phyloP scores from a whole-genome alignment of 495 filamentous ascomycete species.

The Penicillium soppii region DNA sequence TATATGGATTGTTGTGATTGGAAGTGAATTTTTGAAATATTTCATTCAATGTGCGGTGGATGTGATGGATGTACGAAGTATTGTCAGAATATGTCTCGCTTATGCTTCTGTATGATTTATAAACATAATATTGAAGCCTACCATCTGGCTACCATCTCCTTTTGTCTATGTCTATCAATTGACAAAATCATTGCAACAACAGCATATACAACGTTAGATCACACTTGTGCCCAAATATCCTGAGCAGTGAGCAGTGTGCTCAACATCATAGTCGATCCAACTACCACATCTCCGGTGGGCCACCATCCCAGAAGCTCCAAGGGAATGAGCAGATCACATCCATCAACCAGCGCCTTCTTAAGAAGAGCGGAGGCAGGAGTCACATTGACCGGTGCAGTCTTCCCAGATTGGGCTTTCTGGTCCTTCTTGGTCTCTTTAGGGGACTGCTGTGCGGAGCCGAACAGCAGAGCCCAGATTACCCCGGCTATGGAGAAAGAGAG shows the following conservation, averaged over 20 bases:
- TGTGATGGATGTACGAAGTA: no score
- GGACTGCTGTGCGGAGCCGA: constrained; percentile 2
- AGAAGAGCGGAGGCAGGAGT: constrained; percentile 13
- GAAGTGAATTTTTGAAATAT: not conserved
- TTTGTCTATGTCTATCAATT: constrained; percentile 16
- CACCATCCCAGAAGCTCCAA: constrained; percentile 57
- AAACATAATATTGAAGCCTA: not conserved
- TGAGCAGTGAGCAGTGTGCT: constrained; percentile 56
- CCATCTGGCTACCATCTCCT: constrained; percentile 16
- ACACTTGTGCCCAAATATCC: constrained; percentile 52
- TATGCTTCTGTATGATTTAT: no score
- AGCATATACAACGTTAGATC: not conserved
- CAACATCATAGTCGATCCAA: constrained; percentile 53
- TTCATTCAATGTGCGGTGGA: no score
- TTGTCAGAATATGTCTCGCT: no score
- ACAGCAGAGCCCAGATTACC: constrained; percentile 22
- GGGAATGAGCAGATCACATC: constrained; percentile 57
- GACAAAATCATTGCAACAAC: not conserved
- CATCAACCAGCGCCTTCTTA: constrained; percentile 49
- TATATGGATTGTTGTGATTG: constrained; percentile 2
- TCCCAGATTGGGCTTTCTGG: constrained; percentile 10
- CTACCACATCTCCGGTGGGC: constrained; percentile 36
- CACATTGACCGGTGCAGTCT: not conserved
- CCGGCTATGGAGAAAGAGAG: constrained; percentile 39
- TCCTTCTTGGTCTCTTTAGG: constrained; percentile 10